Conservation (phyloP, 768 basidiomycete species). For the Cystobasidium onofrii region DNA sequence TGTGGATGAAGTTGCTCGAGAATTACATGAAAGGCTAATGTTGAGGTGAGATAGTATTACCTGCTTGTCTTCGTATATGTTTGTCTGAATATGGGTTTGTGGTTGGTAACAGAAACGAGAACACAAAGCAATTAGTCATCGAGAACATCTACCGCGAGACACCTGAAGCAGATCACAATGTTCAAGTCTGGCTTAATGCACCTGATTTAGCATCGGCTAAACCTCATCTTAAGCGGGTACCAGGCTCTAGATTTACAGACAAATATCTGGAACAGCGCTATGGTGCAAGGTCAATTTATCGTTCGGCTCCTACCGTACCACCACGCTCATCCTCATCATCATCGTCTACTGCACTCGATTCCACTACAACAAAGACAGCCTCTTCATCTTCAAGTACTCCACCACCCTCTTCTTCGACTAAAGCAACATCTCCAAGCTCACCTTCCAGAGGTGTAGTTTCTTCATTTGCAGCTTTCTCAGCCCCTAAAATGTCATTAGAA, state of each 20-base stretch:
- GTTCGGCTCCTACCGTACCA: slow-evolving; percentile 32
- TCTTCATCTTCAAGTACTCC: neutral
- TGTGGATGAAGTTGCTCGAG: slow-evolving; percentile 90
- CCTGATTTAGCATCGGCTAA: slow-evolving; percentile 63
- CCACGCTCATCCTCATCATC: neutral
- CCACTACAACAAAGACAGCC: neutral
- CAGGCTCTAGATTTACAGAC: slow-evolving; percentile 92
- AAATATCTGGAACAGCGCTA: slow-evolving; percentile 67
- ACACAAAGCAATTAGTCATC: slow-evolving; percentile 90
- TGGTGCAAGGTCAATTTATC: slow-evolving; percentile 39
- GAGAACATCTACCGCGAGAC: slow-evolving; percentile 93
- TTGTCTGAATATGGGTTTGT: too few relatives aligned
- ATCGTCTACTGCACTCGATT: neutral
- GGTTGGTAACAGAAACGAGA: slow-evolving; percentile 60
- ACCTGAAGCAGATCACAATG: slow-evolving; percentile 80
- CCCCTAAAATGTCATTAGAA: slow-evolving; percentile 61
- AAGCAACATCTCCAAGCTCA: slow-evolving; percentile 47
- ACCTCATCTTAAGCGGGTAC: slow-evolving; percentile 70
- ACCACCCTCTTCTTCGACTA: slow-evolving; percentile 15
- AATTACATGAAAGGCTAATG: slow-evolving; percentile 81
- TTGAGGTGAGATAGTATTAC: slow-evolving; percentile 47
- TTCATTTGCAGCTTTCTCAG: slow-evolving; percentile 79
- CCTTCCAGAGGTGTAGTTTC: slow-evolving; percentile 80
- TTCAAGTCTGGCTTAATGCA: slow-evolving; percentile 62
- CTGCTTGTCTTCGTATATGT: neutral